Evolutionary conservation across 805 yeast genomes (phyloP), one percentile per base, ranked within the genome.

Genomic region (Clavispora phyllophila): DNA sequence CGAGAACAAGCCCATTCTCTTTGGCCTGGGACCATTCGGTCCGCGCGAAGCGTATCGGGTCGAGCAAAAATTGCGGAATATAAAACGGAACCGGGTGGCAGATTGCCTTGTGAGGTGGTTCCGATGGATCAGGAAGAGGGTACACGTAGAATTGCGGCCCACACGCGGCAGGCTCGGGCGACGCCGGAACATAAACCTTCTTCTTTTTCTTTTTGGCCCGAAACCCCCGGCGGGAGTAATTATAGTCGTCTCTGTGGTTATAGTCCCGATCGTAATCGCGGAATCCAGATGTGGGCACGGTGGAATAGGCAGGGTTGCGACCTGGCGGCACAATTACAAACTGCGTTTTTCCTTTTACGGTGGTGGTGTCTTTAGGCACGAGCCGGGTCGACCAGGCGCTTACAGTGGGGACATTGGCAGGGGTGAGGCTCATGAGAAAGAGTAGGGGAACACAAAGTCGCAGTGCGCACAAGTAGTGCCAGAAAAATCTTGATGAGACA

Each of bases 21-120:
- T 29, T 52, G 37, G 27, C 33, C 38, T 33, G 20, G 5, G 33
- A 29, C 33, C 33, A 29, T 13, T 29, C 33, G 9, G 20, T 29
- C 33, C 7, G 20, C 5, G 33, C 7, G 9, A 29, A 29, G 20
- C 33, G 33, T 6, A 2, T 2, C 4, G 33, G 33, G 20, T 29
- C 33, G 19, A 29, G 19, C 20, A 29, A 29, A 10, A 29, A 29
- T 13, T 29, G 33, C 20, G 33, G 33, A 8, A 29, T 17, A 9
- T 29, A 29, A 20, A 29, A 29, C 14, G 33, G 33, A 2, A 29
- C 33, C n/a, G 33, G 33, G 33, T 29, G 33, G 20, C 33, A 29
- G 8, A 29, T 17, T 10, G 33, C 33, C 33, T 17, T 15, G 12
- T 29, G 33, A 19, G 7, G 19, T 29, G 33, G 33, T 5, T 29